Conservation (phyloP, 768 basidiomycete species). For the Amanita fuliginea region DNA sequence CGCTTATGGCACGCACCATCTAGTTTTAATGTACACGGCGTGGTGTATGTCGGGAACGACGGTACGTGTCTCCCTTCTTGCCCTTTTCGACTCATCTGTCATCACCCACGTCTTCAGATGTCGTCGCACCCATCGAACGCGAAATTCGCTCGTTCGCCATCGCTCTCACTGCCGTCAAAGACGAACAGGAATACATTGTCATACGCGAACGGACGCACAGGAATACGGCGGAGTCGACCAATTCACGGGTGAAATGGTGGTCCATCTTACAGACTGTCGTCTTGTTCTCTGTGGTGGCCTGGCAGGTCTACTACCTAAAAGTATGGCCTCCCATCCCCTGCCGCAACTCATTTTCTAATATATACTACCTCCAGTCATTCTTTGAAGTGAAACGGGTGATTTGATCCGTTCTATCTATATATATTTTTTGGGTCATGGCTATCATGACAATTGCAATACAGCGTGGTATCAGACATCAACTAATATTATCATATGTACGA, state of each 20-base stretch:
- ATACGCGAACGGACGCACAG: slow-evolving; percentile 88
- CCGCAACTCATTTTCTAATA: slow-evolving; percentile 5
- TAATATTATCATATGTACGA: background rate
- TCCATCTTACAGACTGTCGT: slow-evolving; percentile 84
- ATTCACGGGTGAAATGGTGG: slow-evolving; percentile 98
- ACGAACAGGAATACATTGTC: slow-evolving; percentile 98
- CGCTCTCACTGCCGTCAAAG: slow-evolving; percentile 83
- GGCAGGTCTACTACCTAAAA: slow-evolving; percentile 98
- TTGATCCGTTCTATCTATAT: slow-evolving; percentile 24
- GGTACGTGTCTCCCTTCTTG: slow-evolving; percentile 32
- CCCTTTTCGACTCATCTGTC: background rate
- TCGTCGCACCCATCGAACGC: slow-evolving; percentile 90
- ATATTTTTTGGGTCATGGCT: background rate
- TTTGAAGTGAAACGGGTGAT: slow-evolving; percentile 89
- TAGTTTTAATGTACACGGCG: slow-evolving; percentile 97
- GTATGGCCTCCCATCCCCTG: slow-evolving; percentile 25
- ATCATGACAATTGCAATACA: background rate
- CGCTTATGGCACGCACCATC: slow-evolving; percentile 2
- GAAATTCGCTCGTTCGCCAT: slow-evolving; percentile 83
- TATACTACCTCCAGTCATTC: slow-evolving; percentile 50
- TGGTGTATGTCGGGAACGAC: slow-evolving; percentile 88
- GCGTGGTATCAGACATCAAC: background rate
- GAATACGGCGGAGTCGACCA: slow-evolving; percentile 90
- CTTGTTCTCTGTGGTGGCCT: slow-evolving; percentile 82
- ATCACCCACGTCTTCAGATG: slow-evolving; percentile 29